Percentiles rank a stretch among this genome's conserved stretches.
Conservation (phyloP, 306 rosid species). For the Cicer arietinum region DNA sequence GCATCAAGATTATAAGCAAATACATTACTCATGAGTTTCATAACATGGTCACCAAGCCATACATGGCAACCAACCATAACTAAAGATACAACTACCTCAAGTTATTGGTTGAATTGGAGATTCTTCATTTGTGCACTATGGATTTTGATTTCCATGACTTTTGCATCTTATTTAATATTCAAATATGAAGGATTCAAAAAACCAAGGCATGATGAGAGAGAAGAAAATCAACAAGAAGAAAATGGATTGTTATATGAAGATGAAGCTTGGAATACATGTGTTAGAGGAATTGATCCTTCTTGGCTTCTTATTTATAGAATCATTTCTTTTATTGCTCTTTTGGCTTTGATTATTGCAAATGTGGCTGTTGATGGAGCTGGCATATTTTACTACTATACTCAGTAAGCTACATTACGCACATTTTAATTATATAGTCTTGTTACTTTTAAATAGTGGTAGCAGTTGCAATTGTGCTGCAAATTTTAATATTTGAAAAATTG, state of each 20-base stretch:
- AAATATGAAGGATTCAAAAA: slow-evolving; percentile 65
- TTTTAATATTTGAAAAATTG: neutral
- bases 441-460: neutral
- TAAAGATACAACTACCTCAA: slow-evolving; percentile 58
- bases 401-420: slow-evolving; percentile 62
- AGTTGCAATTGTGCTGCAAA: neutral
- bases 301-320: slow-evolving; percentile 80
- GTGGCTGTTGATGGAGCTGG: slow-evolving; percentile 58
- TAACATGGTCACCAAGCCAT: slow-evolving; percentile 61
- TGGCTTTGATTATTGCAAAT: slow-evolving; percentile 61
- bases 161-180: slow-evolving; percentile 62
- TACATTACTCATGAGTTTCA: slow-evolving; percentile 57
- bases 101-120: slow-evolving; percentile 94
- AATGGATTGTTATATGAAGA: slow-evolving; percentile 60
- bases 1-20: neutral
- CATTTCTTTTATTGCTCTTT: slow-evolving; percentile 64
- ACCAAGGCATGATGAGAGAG: slow-evolving; percentile 42
- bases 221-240: slow-evolving; percentile 49
- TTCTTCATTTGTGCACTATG: slow-evolving; percentile 74
- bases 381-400: slow-evolving; percentile 83
- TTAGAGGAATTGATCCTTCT: slow-evolving; percentile 68
- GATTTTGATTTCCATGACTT: slow-evolving; percentile 46
- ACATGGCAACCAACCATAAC: slow-evolving; percentile 79
- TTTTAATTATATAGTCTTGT: neutral
- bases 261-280: slow-evolving; percentile 81